Evolutionary conservation across 352 stramenopile species (phyloP).

Genomic region (Thalassiosira pacifica): DNA sequence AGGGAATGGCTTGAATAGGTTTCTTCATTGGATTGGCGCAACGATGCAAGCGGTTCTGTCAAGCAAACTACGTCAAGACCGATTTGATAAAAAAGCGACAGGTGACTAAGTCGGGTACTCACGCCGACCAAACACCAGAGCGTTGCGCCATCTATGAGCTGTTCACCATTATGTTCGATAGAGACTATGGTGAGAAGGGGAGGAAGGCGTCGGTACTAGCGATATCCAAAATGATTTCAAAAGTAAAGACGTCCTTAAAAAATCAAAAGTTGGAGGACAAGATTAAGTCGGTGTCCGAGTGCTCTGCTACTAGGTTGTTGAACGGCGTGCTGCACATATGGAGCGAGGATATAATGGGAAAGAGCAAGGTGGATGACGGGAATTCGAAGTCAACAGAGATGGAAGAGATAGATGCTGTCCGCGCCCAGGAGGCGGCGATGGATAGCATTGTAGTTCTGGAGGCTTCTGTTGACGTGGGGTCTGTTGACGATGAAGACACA

Average conservation of each 20-base stretch:
- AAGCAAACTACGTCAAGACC: background rate
- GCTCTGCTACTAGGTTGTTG: slow-evolving; percentile 4
- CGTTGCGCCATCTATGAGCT: background rate
- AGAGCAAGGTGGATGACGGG: too few relatives aligned
- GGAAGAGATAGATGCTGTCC: background rate
- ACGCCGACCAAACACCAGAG: background rate
- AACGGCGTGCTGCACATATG: slow-evolving; percentile 10
- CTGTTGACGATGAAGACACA: background rate
- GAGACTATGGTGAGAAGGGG: too few relatives aligned
- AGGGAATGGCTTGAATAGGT: background rate
- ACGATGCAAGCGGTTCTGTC: background rate
- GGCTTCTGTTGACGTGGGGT: background rate
- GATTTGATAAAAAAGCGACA: background rate
- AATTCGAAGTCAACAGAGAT: background rate
- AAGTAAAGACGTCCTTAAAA: too few relatives aligned
- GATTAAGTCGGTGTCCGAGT: background rate
- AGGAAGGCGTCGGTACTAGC: too few relatives aligned
- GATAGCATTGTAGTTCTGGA: background rate
- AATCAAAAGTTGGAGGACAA: background rate
- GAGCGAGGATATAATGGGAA: slow-evolving; percentile 2
- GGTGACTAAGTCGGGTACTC: background rate
- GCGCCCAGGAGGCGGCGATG: background rate
- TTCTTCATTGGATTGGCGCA: slow-evolving; percentile 1
- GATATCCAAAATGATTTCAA: too few relatives aligned
- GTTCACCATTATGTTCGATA: background rate